Evolutionary conservation across 192 early-diverging fungal species (phyloP), one percentile per base, ranked within the genome.

Genomic region (Phlyctochytrium arcticum): DNA sequence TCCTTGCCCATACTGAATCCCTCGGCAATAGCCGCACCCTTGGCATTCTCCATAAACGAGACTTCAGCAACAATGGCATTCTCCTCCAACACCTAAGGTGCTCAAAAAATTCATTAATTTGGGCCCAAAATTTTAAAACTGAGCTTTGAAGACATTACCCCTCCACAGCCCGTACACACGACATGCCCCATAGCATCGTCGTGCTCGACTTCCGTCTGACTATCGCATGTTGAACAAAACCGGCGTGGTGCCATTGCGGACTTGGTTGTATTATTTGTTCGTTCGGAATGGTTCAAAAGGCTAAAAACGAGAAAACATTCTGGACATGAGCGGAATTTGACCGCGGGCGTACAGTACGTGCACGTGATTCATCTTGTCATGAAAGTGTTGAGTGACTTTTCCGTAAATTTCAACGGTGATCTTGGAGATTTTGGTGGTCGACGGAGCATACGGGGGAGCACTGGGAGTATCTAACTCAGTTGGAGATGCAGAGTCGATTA

Each of bases 1-100:
- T 62, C 68, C 29, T 48, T 60, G 26, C 51, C 55, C 32, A 69
- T 35, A 33, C 37, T 17, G 65, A 84, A 79, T 15, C 82, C 82
- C 48, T 84, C 78, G 4, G 80, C 80, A 15, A 74, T 64, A 2
- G 92, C 90, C 6, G 89, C 89, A n/a, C 95, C 95, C 48, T 85
- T 88, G 26, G 90, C 68, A 6, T 83, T 81, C 74, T 98, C 96
- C 27, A 79, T 84, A 74, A 98, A 98, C 6, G 89, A 85, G 32
- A 96, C 87, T 78, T 98, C 96, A 0, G 91, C 73, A 17, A 98
- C 90, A 50, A 98, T 95, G 35, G 83, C 83, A 72, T 94, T 94
- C 67, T 98, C 92, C 76, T 96, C 94, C 49, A 92, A 59, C 23
- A 98, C 94, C 84, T 94, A 74, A 17, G n/a, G n/a, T n/a, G n/a